These are phyloP conservation scores for Pyricularia grisea DNA, from an alignment of 2,329 filamentous ascomycete species.

Conservation along the genomic window DNA sequence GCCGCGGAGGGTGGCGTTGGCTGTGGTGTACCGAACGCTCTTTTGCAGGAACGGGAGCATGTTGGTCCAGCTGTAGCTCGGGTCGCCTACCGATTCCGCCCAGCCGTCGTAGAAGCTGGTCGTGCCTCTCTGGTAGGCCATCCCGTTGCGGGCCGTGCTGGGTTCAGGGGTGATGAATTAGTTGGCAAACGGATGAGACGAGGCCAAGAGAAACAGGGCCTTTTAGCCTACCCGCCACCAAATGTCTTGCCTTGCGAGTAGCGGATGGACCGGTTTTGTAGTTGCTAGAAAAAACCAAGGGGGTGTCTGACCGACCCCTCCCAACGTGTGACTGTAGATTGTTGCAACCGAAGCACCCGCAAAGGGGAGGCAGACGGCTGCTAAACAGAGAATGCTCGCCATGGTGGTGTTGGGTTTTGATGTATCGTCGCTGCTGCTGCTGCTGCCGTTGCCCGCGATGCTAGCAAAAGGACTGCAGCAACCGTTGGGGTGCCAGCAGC, in stretches of 20 bases:
- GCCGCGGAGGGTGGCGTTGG: conserved; percentile 2
- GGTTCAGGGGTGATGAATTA: neutral
- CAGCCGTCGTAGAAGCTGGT: neutral
- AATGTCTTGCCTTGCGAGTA: neutral
- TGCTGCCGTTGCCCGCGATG: no score
- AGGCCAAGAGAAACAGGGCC: no score
- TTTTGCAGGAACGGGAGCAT: neutral
- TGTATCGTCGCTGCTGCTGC: no score
- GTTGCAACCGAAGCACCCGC: neutral
- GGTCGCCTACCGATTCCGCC: neutral
- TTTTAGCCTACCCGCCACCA: neutral
- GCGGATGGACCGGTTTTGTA: neutral
- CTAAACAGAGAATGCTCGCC: no score
- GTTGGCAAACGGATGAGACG: no score
- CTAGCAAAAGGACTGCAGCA: no score
- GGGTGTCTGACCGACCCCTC: neutral
- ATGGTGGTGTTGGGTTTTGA: neutral
- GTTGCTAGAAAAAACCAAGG: neutral
- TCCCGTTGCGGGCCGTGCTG: neutral
- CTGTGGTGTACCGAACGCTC: neutral
- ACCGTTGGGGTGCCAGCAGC: no score
- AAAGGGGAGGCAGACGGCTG: neutral
- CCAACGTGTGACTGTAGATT: neutral
- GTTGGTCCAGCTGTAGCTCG: neutral
- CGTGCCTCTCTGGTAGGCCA: neutral